phyloP scores from a whole-genome alignment of 1,139 yeast genomes.

The Arxiozyma heterogenica region DNA sequence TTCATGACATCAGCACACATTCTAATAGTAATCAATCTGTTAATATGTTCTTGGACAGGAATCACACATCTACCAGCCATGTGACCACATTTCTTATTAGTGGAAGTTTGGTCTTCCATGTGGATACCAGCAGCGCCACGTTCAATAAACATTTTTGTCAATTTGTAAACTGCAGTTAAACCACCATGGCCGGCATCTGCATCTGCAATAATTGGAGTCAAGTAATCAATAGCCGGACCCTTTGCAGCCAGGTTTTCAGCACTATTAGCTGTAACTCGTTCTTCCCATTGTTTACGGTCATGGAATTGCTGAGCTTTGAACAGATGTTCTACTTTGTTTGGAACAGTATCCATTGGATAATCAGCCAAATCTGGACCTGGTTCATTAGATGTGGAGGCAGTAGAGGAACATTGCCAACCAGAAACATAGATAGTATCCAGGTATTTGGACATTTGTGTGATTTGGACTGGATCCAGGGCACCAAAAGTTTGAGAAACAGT shows the following conservation, averaged over 20 bases:
- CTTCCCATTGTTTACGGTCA: constrained; percentile 92
- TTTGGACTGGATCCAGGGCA: constrained; percentile 93
- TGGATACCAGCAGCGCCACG: constrained; percentile 99
- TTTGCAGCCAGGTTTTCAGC: constrained; percentile 38
- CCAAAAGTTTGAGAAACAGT: constrained; percentile 89
- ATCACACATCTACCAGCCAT: constrained; percentile 98
- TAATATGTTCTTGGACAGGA: constrained; percentile 94
- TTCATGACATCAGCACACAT: constrained; percentile 94
- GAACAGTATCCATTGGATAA: constrained; percentile 97
- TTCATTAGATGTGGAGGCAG: constrained; percentile 94
- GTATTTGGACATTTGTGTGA: constrained; percentile 93
- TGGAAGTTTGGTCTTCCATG: constrained; percentile 98
- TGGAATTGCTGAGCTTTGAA: constrained; percentile 97
- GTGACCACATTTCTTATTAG: constrained; percentile 92
- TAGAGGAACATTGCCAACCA: constrained; percentile 98
- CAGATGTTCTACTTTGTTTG: constrained; percentile 94
- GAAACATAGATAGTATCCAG: constrained; percentile 88
- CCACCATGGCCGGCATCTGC: constrained; percentile 99
- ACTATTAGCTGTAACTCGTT: constrained; percentile 62
- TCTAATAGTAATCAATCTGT: constrained; percentile 87
- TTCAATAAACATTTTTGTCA: constrained; percentile 93
- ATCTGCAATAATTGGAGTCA: constrained; percentile 93
- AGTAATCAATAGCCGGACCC: constrained; percentile 54
- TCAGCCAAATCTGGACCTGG: constrained; percentile 98
- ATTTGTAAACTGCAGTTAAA: constrained; percentile 87